A percentile compares a stretch with the other conserved stretches of the same genome.
These are phyloP conservation scores for Ophiostoma sp. DNA, from an alignment of 2,329 filamentous ascomycete species.

Conservation along the genomic window DNA sequence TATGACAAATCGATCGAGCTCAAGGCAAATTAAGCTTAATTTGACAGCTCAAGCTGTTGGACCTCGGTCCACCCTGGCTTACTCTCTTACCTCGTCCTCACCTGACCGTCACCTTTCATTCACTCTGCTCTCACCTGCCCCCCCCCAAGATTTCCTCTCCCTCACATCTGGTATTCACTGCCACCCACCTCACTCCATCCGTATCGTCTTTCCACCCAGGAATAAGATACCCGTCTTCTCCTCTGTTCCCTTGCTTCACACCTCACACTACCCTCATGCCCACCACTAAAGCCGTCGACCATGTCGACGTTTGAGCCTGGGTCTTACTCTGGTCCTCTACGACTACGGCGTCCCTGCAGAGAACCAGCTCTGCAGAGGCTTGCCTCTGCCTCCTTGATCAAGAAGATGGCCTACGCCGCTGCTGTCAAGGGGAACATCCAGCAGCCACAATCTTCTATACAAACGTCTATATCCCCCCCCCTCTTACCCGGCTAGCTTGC, in stretches of 20 bases:
- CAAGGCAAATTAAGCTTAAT: neutral
- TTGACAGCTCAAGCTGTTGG: neutral
- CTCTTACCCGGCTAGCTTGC: neutral
- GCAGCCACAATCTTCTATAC: neutral
- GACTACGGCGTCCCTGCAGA: constrained; percentile 21
- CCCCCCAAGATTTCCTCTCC: neutral
- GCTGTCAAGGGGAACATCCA: constrained; percentile 22
- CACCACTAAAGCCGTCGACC: neutral
- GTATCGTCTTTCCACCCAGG: too few species aligned
- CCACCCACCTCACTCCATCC: neutral
- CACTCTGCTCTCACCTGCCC: neutral
- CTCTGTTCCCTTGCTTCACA: neutral
- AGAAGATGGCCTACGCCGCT: constrained; percentile 23
- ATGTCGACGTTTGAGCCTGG: constrained; percentile 21
- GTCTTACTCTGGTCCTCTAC: constrained; percentile 20
- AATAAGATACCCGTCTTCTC: neutral
- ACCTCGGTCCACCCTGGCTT: neutral
- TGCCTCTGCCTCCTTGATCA: constrained; percentile 14
- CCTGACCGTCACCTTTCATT: neutral
- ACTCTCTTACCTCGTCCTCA: neutral
- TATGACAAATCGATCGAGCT: constrained; percentile 31
- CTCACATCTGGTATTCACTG: neutral
- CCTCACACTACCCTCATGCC: neutral
- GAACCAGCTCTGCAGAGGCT: constrained; percentile 20
- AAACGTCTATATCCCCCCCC: neutral